Percentiles rank a stretch among this genome's conserved stretches.
phyloP scores from a whole-genome alignment of 2,329 filamentous ascomycete genomes.

The Alternaria gansuensis region DNA sequence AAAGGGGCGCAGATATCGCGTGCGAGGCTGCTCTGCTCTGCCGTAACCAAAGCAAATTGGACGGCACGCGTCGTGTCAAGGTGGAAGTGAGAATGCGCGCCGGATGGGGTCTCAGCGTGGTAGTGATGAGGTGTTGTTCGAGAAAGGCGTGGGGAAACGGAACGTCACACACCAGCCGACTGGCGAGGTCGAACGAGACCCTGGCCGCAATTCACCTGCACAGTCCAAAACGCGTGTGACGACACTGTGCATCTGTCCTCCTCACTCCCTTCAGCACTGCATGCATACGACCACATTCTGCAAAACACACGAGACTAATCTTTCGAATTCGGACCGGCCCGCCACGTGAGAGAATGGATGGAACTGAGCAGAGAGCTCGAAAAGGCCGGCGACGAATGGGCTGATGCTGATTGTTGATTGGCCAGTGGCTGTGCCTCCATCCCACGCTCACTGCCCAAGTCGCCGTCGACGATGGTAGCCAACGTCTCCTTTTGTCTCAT shows the following conservation, averaged over 20 bases:
- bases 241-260: slow-evolving; percentile 15
- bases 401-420: slow-evolving; percentile 22
- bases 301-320: background rate
- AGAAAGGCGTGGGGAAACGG: slow-evolving; percentile 32
- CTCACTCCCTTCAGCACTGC: background rate
- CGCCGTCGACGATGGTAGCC: slow-evolving; percentile 13
- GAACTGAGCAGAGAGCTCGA: slow-evolving; percentile 2
- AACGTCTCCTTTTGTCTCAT: slow-evolving; percentile 10
- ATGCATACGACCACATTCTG: background rate
- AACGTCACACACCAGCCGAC: slow-evolving; percentile 29
- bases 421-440: slow-evolving; percentile 12
- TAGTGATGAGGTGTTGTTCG: slow-evolving; percentile 38
- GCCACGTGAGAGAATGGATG: slow-evolving; percentile 15
- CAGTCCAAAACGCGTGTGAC: slow-evolving; percentile 19
- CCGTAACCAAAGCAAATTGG: slow-evolving; percentile 58
- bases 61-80: slow-evolving; percentile 45
- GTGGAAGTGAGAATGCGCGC: slow-evolving; percentile 21
- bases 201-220: slow-evolving; percentile 31
- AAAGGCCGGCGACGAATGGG: slow-evolving; percentile 12
- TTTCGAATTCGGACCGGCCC: slow-evolving; percentile 5
- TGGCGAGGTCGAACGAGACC: slow-evolving; percentile 27
- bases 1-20: slow-evolving; percentile 29
- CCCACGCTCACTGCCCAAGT: slow-evolving; percentile 21
- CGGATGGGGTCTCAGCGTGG: slow-evolving; percentile 32
- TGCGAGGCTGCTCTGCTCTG: slow-evolving; percentile 41